phyloP scores from a whole-genome alignment of 768 basidiomycete species.

The Lactarius akahatsu region DNA sequence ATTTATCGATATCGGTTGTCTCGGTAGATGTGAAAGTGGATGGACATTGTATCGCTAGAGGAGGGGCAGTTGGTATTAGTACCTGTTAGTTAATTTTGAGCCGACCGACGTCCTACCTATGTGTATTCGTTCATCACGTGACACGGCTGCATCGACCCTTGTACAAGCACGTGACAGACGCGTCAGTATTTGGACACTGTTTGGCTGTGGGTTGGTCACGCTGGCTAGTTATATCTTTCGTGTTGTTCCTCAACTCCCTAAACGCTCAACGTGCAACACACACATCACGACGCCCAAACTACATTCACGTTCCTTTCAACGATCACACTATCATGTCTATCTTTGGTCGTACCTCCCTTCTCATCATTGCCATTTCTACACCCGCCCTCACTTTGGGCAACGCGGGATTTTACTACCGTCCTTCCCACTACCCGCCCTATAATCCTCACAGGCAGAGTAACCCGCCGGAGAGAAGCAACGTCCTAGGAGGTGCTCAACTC shows the following conservation, averaged over 20 bases:
- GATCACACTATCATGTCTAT: conserved; percentile 20
- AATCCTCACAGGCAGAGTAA: neutral
- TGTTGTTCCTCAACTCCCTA: neutral
- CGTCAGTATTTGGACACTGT: conserved; percentile 19
- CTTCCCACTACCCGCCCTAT: conserved; percentile 12
- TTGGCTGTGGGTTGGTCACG: conserved; percentile 12
- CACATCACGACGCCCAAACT: conserved; percentile 8
- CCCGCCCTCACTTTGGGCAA: conserved; percentile 12
- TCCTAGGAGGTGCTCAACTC: neutral
- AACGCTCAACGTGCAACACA: conserved; percentile 13
- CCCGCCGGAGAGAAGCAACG: neutral
- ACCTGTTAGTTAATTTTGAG: neutral
- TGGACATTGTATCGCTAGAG: neutral
- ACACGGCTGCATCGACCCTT: neutral
- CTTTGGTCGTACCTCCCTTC: conserved; percentile 15
- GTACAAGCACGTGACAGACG: conserved; percentile 13
- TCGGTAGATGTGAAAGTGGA: no score
- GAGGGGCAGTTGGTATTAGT: neutral
- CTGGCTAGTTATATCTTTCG: neutral
- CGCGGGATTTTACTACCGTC: conserved; percentile 9
- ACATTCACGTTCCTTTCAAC: conserved; percentile 21
- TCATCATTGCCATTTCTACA: conserved; percentile 19
- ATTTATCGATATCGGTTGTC: neutral
- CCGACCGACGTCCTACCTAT: no score
- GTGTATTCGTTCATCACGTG: neutral